These are phyloP conservation scores for Colletotrichum scovillei DNA, from an alignment of 2,329 filamentous ascomycete species.

Conservation along the genomic window DNA sequence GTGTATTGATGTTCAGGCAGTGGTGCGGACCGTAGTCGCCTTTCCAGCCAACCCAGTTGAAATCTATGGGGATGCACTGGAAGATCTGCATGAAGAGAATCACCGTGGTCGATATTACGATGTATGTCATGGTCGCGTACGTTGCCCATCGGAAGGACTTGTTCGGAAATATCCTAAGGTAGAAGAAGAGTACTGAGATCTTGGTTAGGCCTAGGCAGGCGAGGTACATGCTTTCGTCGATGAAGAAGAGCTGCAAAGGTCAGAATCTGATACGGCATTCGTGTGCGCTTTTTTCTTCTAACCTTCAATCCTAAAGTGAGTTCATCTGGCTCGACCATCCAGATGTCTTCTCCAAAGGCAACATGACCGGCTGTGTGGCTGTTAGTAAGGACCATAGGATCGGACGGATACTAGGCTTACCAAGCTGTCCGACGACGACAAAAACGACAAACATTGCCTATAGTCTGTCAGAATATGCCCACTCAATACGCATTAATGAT, in stretches of 20 bases:
- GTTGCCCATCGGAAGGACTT: constrained; percentile 41
- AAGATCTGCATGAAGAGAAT: constrained; percentile 49
- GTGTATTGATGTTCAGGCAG: constrained; percentile 47
- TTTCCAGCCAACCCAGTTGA: constrained; percentile 48
- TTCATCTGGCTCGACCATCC: constrained; percentile 43
- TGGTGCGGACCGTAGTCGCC: constrained; percentile 39
- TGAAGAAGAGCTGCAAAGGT: constrained; percentile 41
- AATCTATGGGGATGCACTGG: constrained; percentile 48
- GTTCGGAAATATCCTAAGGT: constrained; percentile 46
- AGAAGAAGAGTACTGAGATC: constrained; percentile 46
- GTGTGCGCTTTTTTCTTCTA: neutral
- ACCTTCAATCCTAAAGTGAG: constrained; percentile 47
- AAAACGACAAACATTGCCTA: constrained; percentile 46
- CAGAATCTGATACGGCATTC: neutral
- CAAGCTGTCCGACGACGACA: constrained; percentile 45
- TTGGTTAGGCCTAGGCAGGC: constrained; percentile 44
- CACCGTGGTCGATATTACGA: constrained; percentile 41
- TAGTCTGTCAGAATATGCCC: neutral
- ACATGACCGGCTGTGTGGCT: constrained; percentile 38
- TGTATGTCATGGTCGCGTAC: constrained; percentile 40
- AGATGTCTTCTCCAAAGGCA: constrained; percentile 51
- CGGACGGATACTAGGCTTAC: constrained; percentile 36
- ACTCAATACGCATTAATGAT: neutral
- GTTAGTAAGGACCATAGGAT: constrained; percentile 14
- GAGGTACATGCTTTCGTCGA: constrained; percentile 48